Conservation (phyloP, 352 stramenopile genomes). For the Thalassiosira allenii region DNA sequence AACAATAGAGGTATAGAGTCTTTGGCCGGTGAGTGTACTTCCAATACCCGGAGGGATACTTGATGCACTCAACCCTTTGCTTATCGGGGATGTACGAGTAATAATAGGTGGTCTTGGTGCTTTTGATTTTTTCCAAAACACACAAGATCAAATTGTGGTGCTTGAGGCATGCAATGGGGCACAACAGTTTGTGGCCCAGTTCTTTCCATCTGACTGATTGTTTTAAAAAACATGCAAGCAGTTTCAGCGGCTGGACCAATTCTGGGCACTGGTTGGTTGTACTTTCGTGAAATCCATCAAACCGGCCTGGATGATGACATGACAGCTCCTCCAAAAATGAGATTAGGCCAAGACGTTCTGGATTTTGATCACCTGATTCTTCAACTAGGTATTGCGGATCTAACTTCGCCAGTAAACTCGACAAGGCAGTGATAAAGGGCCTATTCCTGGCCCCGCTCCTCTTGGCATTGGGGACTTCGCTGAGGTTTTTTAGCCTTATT, state of each 20-base stretch:
- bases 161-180: not conserved
- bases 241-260: not conserved
- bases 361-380: not conserved
- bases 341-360: not conserved
- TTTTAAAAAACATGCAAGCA: too few species aligned
- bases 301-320: not conserved
- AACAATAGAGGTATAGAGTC: too few species aligned
- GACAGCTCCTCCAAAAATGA: conserved; percentile 3
- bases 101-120: not conserved
- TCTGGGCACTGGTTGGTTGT: not conserved
- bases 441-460: too few species aligned
- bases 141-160: not conserved
- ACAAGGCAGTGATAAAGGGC: not conserved
- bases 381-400: not conserved
- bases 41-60: too few species aligned
- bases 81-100: not conserved
- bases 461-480: not conserved
- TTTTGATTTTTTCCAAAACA: not conserved
- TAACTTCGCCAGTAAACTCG: not conserved
- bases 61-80: conserved; percentile 1
- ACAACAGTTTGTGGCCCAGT: not conserved
- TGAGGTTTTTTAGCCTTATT: not conserved
- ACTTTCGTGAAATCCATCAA: conserved; percentile 2
- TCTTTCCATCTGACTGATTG: too few species aligned
- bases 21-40: too few species aligned